These are phyloP conservation scores for Penicillium mononematosum DNA, from an alignment of 495 filamentous ascomycete species.

Conservation along the genomic window DNA sequence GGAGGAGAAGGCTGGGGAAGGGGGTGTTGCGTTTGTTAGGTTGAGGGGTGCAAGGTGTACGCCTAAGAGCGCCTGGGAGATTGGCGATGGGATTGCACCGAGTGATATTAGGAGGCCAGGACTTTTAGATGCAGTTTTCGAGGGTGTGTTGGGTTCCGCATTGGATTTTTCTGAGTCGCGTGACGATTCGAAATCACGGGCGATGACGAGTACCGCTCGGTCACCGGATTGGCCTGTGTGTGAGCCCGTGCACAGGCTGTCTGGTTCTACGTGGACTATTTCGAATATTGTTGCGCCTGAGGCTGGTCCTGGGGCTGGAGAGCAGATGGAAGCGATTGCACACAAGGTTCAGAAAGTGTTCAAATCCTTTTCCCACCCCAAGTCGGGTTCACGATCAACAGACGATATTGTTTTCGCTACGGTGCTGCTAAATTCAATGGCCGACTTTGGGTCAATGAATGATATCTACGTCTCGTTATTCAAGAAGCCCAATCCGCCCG, in stretches of 20 bases:
- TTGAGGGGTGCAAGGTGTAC: slow-evolving; percentile 59
- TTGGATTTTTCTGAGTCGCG: not conserved
- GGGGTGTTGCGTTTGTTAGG: slow-evolving; percentile 66
- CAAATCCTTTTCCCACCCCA: slow-evolving; percentile 11
- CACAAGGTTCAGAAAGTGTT: slow-evolving; percentile 38
- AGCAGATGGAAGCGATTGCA: slow-evolving; percentile 49
- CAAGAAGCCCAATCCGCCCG: slow-evolving; percentile 73
- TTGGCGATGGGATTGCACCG: slow-evolving; percentile 33
- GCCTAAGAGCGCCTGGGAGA: slow-evolving; percentile 36
- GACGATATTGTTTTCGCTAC: slow-evolving; percentile 69
- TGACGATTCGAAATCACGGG: not conserved
- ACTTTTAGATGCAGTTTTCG: slow-evolving; percentile 45
- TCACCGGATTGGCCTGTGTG: slow-evolving; percentile 16
- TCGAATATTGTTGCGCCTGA: slow-evolving; percentile 46
- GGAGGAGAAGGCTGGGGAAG: slow-evolving; percentile 60
- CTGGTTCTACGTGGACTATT: slow-evolving; percentile 36
- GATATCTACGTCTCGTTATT: slow-evolving; percentile 67
- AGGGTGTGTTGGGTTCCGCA: slow-evolving; percentile 14
- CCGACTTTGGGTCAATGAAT: slow-evolving; percentile 74
- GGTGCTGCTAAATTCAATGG: slow-evolving; percentile 76
- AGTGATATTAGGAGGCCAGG: slow-evolving; percentile 40
- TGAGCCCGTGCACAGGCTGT: slow-evolving; percentile 21
- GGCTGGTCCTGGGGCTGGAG: slow-evolving; percentile 35
- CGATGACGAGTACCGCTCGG: not conserved
- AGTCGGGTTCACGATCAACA: slow-evolving; percentile 27